These are phyloP conservation scores for Fonsecaea pedrosoi DNA, from an alignment of 2,329 filamentous ascomycete genomes.

Conservation along the genomic window DNA sequence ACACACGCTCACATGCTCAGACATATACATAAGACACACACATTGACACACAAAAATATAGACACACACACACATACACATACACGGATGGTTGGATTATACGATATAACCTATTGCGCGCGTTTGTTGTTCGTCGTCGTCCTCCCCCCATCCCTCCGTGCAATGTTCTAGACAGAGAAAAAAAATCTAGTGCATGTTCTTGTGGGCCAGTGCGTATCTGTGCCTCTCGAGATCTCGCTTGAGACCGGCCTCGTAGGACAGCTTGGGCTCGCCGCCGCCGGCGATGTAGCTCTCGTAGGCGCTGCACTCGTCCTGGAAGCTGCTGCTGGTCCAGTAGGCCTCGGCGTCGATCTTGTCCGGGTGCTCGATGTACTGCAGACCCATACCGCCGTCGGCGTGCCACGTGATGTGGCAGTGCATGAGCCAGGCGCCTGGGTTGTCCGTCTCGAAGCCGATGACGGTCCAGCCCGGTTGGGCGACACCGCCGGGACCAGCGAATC, in stretches of 20 bases:
- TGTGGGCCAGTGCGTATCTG: background rate
- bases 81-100: too few relatives aligned
- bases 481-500: conserved; percentile 47
- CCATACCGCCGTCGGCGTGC: conserved; percentile 72
- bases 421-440: conserved; percentile 65
- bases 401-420: conserved; percentile 86
- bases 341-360: conserved; percentile 31
- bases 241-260: conserved; percentile 33
- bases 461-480: conserved; percentile 61
- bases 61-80: too few relatives aligned
- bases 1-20: too few relatives aligned
- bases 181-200: background rate
- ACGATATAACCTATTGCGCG: too few relatives aligned
- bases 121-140: too few relatives aligned
- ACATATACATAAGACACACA: too few relatives aligned
- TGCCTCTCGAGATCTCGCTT: conserved; percentile 28
- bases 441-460: conserved; percentile 61
- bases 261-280: conserved; percentile 21
- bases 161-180: too few relatives aligned
- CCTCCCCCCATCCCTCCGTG: too few relatives aligned
- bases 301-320: conserved; percentile 37
- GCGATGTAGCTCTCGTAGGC: conserved; percentile 26
- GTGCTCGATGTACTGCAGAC: conserved; percentile 50
- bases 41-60: too few relatives aligned
- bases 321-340: conserved; percentile 28